Percentiles rank a stretch among this genome's conserved stretches.
Evolutionary conservation across 345 rosid species (phyloP).

Genomic region (Eutrema japonicum): DNA sequence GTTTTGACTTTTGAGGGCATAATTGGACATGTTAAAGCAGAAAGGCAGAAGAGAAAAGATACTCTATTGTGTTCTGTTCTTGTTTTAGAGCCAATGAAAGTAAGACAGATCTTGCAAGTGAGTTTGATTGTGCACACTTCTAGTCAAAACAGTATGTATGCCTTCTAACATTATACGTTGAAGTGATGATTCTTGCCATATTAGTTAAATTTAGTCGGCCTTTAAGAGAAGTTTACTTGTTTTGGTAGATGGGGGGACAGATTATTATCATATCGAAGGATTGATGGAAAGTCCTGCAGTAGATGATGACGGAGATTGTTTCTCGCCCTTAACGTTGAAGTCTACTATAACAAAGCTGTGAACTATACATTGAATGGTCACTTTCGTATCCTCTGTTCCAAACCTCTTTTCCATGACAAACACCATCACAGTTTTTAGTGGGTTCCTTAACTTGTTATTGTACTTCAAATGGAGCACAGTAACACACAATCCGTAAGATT

Average conservation of each 20-base stretch:
- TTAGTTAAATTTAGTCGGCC: background rate
- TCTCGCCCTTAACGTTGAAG: slow-evolving; percentile 91
- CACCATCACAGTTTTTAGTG: slow-evolving; percentile 26
- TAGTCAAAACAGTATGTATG: slow-evolving; percentile 40
- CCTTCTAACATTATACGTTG: slow-evolving; percentile 3
- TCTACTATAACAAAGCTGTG: slow-evolving; percentile 97
- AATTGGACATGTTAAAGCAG: slow-evolving; percentile 9
- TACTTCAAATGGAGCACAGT: slow-evolving; percentile 90
- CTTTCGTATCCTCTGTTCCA: slow-evolving; percentile 90
- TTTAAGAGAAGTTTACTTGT: slow-evolving; percentile 25
- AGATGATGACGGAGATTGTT: slow-evolving; percentile 92
- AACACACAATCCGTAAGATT: slow-evolving; percentile 90
- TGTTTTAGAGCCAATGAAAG: slow-evolving; percentile 18
- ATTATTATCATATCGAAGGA: slow-evolving; percentile 49
- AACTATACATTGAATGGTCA: slow-evolving; percentile 96
- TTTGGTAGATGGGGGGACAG: slow-evolving; percentile 72
- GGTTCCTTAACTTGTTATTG: slow-evolving; percentile 61
- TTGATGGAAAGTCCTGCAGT: slow-evolving; percentile 93
- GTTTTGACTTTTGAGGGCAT: slow-evolving; percentile 9
- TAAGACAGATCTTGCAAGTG: background rate
- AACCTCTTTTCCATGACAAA: background rate
- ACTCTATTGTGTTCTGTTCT: slow-evolving; percentile 12
- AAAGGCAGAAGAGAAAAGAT: background rate
- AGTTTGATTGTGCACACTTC: slow-evolving; percentile 36
- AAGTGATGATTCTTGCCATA: slow-evolving; percentile 20